A percentile compares a stretch with the other conserved stretches of the same genome.
These are phyloP conservation scores for Hymenoscyphus repandus DNA, from an alignment of 2,329 filamentous ascomycete species.

Conservation along the genomic window DNA sequence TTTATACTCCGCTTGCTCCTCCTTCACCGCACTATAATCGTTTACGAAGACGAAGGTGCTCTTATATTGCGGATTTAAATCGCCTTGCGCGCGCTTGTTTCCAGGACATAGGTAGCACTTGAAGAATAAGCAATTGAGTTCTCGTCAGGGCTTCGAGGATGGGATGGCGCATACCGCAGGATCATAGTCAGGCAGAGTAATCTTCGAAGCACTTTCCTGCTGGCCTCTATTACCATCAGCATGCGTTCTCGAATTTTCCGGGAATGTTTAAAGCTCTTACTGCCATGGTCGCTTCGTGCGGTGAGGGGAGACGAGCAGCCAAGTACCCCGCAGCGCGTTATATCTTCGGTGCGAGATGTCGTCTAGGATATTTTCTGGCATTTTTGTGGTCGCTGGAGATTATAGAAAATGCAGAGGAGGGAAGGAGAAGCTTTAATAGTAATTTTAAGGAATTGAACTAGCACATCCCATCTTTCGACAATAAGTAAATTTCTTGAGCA, in stretches of 20 bases:
- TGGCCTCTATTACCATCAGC: slow-evolving; percentile 54
- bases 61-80: slow-evolving; percentile 78
- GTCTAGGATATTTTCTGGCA: slow-evolving; percentile 75
- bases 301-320: slow-evolving; percentile 93
- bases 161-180: slow-evolving; percentile 46
- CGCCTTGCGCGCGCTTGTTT: slow-evolving; percentile 83
- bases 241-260: not conserved
- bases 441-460: no score
- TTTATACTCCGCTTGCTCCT: slow-evolving; percentile 77
- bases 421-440: not conserved
- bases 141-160: not conserved
- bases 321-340: slow-evolving; percentile 84
- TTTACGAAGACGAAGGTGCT: slow-evolving; percentile 94
- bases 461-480: no score
- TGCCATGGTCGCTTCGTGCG: slow-evolving; percentile 97
- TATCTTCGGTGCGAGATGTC: slow-evolving; percentile 95
- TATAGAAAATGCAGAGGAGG: slow-evolving; percentile 3
- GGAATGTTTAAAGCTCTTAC: slow-evolving; percentile 46
- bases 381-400: slow-evolving; percentile 31
- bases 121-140: slow-evolving; percentile 20
- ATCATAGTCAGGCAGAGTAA: slow-evolving; percentile 74
- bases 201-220: slow-evolving; percentile 66
- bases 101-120: slow-evolving; percentile 93
- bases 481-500: no score
- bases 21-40: slow-evolving; percentile 95